phyloP scores from a whole-genome alignment of 768 basidiomycete genomes.

The Rhodotorula diobovata region DNA sequence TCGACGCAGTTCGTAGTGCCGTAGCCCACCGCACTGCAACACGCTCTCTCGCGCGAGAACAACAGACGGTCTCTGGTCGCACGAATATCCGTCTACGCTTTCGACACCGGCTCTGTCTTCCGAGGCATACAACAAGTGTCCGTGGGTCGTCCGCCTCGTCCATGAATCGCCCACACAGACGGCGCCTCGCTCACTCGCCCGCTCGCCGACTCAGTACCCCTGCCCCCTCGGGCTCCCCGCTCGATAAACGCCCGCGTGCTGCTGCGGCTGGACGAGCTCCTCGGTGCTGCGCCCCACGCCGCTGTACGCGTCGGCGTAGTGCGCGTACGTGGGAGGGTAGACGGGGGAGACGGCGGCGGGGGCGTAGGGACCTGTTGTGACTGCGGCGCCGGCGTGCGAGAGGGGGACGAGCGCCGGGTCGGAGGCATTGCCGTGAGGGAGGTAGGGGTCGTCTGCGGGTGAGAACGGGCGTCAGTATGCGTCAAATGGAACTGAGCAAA shows the following conservation, averaged over 20 bases:
- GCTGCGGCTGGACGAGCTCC: background rate
- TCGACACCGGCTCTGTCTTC: background rate
- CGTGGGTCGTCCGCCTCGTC: too few relatives aligned
- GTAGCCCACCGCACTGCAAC: too few relatives aligned
- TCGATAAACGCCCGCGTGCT: background rate
- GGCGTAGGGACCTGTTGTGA: background rate
- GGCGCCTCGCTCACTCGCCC: too few relatives aligned
- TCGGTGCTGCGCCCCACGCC: background rate
- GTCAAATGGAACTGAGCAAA: too few relatives aligned
- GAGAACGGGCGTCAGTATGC: too few relatives aligned
- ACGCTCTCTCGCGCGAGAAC: too few relatives aligned
- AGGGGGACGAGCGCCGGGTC: background rate
- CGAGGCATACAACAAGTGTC: background rate
- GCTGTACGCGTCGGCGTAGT: background rate
- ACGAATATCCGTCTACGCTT: background rate
- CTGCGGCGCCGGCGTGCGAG: constrained; percentile 1
- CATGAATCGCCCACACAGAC: too few relatives aligned
- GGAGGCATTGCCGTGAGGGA: background rate
- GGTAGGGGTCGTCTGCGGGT: constrained; percentile 21
- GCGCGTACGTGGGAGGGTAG: background rate
- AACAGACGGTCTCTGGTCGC: too few relatives aligned
- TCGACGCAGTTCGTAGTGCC: too few relatives aligned
- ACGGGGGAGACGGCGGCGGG: background rate
- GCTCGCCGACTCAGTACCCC: background rate
- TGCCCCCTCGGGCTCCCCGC: background rate